These are phyloP conservation scores for Hypholoma fasciculare DNA, from an alignment of 768 basidiomycete genomes.

Conservation along the genomic window DNA sequence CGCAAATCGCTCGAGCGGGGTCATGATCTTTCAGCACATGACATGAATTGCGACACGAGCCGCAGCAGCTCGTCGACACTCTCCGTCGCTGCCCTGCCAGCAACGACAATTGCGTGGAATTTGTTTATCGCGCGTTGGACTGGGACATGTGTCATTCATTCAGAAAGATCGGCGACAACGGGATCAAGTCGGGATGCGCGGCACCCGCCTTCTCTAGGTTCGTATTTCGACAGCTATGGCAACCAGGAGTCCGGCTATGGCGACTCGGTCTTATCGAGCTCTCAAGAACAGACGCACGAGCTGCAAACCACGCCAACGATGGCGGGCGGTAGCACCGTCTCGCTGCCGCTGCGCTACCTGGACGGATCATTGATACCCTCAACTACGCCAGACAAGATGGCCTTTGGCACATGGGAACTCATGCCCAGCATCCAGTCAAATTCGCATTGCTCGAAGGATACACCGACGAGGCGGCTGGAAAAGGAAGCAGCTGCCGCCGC, in stretches of 20 bases:
- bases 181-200: slow-evolving; percentile 3
- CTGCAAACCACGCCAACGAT: slow-evolving; percentile 35
- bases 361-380: slow-evolving; percentile 26
- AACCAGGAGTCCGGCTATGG: slow-evolving; percentile 20
- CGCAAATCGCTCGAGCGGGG: neutral
- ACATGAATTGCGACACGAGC: slow-evolving; percentile 42
- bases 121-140: slow-evolving; percentile 50
- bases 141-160: slow-evolving; percentile 51
- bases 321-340: slow-evolving; percentile 29
- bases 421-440: no score
- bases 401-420: no score
- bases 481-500: no score
- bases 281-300: slow-evolving; percentile 32
- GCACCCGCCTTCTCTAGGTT: slow-evolving; percentile 42
- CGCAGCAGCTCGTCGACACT: slow-evolving; percentile 47
- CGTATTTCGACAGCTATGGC: slow-evolving; percentile 42
- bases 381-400: slow-evolving; percentile 22
- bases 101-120: slow-evolving; percentile 42
- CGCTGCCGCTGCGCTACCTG: slow-evolving; percentile 35
- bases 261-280: slow-evolving; percentile 39
- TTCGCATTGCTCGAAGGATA: no score
- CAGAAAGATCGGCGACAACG: neutral
- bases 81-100: slow-evolving; percentile 40
- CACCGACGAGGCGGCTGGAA: no score
- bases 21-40: neutral